Conservation (phyloP, 768 basidiomycete genomes). For the Pseudohyphozyma bogoriensis region DNA sequence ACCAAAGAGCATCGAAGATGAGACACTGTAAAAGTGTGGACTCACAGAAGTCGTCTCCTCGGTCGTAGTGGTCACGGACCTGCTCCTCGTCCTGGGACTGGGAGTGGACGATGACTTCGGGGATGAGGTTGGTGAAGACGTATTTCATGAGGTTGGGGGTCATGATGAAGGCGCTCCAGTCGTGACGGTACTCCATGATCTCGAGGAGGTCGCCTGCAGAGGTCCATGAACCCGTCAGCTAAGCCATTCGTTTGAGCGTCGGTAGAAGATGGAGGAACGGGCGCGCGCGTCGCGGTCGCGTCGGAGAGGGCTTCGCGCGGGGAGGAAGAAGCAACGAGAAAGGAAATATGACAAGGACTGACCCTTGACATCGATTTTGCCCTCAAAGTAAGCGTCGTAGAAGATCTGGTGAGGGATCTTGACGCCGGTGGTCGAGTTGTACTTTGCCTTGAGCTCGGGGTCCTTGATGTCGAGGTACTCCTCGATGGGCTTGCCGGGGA, state of each 20-base stretch:
- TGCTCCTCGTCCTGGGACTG: conserved; percentile 86
- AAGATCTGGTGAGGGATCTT: conserved; percentile 98
- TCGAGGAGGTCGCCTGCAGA: conserved; percentile 78
- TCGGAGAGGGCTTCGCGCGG: no score
- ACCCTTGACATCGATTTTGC: conserved; percentile 95
- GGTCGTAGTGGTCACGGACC: conserved; percentile 90
- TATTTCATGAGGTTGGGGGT: conserved; percentile 88
- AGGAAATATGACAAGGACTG: conserved; percentile 19
- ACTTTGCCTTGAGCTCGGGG: conserved; percentile 63
- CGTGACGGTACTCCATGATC: conserved; percentile 84
- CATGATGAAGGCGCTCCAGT: conserved; percentile 88
- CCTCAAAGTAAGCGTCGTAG: conserved; percentile 94
- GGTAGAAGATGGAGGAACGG: no score
- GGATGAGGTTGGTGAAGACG: conserved; percentile 73
- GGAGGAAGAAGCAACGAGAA: conserved; percentile 2
- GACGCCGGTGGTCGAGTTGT: conserved; percentile 65
- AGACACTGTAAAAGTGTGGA: neutral
- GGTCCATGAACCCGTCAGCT: neutral
- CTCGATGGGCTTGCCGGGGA: conserved; percentile 77
- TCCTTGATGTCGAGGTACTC: conserved; percentile 88
- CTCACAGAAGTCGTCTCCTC: conserved; percentile 86
- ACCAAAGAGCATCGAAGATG: no score
- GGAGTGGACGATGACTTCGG: conserved; percentile 91
- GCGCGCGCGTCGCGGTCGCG: no score
- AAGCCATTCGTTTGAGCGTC: neutral